Evolutionary conservation across 192 early-diverging fungal species (phyloP), one percentile per base, ranked within the genome.

Genomic region (Rhizophlyctis rosea): DNA sequence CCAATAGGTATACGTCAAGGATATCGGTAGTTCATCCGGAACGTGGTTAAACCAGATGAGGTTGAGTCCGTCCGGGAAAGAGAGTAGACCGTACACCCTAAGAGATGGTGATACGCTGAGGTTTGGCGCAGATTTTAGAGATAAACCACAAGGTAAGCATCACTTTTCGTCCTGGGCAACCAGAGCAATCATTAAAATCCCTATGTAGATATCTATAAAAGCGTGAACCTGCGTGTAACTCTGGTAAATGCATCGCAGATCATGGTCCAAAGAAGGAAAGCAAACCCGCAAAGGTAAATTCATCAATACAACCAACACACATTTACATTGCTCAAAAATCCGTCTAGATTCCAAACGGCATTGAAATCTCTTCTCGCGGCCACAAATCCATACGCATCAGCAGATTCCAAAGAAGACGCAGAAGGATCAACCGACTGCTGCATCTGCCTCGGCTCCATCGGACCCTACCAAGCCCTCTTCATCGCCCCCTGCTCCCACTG

Each of bases 41-140:
- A 99, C 97, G 14, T 99, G 98, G 64, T 76, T 99, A 32, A 99
- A 99, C 78, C 88, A 94, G 73, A 85, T 90, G 73, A 76, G 97
- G n/a, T 75, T 99, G 18, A 88, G 88, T 48, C 87, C 94, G 16
- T 89, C 93, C 23, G 86, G 86, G 2, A 83, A 90, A 50, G 93
- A 94, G 72, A 92, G 90, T 47, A 70, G 83, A 39, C 87, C 95
- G 11, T 88, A 87, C 54, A 81, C 79, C 33, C 70, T 98, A 54
- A 81, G 81, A 54, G 78, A 85, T 59, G 80, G 76, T 27, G 83
- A 85, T 59, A 53, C 80, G 23, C 56, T 85, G 18, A 78, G 82
- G 64, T 76, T 85, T 66, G 83, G 83, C 25, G 66, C 83, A 35
- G 83, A 85, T 62, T 85, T 81, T 67, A 81, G 84, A 61, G 78